A percentile compares a stretch with the other conserved stretches of the same genome.
phyloP scores from a whole-genome alignment of 306 rosid genomes.

The Fragaria nilgerrensis region DNA sequence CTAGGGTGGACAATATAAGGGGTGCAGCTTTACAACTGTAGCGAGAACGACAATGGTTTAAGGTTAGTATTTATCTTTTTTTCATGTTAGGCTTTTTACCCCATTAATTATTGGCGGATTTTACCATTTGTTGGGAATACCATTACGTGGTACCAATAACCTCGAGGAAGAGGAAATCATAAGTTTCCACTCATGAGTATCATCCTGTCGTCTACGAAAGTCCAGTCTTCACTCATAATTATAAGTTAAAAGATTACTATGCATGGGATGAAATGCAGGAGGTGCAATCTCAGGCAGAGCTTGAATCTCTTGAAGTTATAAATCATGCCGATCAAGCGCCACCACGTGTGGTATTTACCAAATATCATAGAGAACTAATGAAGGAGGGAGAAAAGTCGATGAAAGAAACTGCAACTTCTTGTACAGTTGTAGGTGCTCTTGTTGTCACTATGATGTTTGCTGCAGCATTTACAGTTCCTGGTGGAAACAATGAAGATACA shows the following conservation, averaged over 20 bases:
- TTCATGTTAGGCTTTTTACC: too few species aligned
- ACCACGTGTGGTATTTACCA: slow-evolving; percentile 33
- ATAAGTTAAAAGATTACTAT: too few species aligned
- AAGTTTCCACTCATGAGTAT: too few species aligned
- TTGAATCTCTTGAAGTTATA: background rate
- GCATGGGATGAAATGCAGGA: background rate
- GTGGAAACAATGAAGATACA: slow-evolving; percentile 21
- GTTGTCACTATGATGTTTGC: slow-evolving; percentile 42
- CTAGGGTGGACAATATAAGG: background rate
- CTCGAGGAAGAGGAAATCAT: too few species aligned
- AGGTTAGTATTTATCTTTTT: background rate
- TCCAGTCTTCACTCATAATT: too few species aligned
- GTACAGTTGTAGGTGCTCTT: slow-evolving; percentile 43
- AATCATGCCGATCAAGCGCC: background rate
- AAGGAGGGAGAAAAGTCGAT: slow-evolving; percentile 41
- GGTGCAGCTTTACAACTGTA: slow-evolving; percentile 19
- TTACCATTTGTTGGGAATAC: too few species aligned
- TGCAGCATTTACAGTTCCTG: slow-evolving; percentile 39
- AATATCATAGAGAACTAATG: slow-evolving; percentile 16
- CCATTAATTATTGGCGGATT: too few species aligned
- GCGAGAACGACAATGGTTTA: background rate
- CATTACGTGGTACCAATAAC: too few species aligned
- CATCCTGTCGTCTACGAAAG: too few species aligned
- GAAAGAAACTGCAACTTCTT: slow-evolving; percentile 39
- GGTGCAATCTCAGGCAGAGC: background rate